phyloP scores from a whole-genome alignment of 2,329 filamentous ascomycete genomes.

The Westerdykella ornata region DNA sequence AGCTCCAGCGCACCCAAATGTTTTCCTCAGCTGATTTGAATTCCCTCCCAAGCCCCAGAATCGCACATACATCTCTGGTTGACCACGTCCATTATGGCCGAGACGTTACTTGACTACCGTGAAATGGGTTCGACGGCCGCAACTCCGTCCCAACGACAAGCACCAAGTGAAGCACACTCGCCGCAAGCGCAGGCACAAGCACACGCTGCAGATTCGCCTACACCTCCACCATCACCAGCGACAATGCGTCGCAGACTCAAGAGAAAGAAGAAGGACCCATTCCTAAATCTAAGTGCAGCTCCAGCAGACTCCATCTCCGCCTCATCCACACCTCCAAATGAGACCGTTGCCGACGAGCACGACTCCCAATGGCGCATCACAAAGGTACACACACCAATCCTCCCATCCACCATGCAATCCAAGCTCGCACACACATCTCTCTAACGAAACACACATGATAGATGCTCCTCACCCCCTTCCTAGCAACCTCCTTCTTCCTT shows the following conservation, averaged over 20 bases:
- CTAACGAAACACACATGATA: conserved; percentile 5
- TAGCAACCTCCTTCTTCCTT: conserved; percentile 58
- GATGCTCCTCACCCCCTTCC: conserved; percentile 55
- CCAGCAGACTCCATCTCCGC: conserved; percentile 13
- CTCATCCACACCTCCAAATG: conserved; percentile 16
- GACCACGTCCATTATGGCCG: no score
- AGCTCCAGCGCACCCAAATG: no score
- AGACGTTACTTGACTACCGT: no score
- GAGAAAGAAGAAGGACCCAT: conserved; percentile 23
- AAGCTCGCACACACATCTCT: background rate
- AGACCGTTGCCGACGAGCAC: conserved; percentile 8
- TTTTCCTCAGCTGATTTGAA: no score
- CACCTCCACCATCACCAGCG: conserved; percentile 27
- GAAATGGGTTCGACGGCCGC: no score
- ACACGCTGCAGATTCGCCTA: conserved; percentile 12
- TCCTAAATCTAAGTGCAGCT: conserved; percentile 21
- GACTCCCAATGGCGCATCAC: conserved; percentile 17
- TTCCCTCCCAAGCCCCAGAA: no score
- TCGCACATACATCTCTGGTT: no score
- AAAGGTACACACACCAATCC: conserved; percentile 14
- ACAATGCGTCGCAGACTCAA: conserved; percentile 14
- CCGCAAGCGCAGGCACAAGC: no score
- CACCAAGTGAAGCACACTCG: no score
- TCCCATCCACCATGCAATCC: no score
- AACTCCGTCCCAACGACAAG: no score